Conservation (phyloP, 75 land plant genomes). For the Cunninghamia lanceolata region DNA sequence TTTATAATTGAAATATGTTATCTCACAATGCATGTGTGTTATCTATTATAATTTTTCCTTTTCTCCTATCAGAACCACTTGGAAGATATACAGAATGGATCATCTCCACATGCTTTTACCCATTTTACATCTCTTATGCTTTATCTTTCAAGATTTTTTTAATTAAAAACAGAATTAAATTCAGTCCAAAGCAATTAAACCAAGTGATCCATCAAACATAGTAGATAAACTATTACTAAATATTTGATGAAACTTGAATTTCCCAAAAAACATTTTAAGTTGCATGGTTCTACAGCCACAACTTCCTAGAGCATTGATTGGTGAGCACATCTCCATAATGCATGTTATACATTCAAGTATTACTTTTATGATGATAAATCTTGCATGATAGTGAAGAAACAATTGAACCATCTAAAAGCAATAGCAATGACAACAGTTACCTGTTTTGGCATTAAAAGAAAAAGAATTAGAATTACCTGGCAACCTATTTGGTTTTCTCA, state of each 20-base stretch:
- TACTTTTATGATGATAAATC: not conserved
- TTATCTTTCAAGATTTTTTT: too few relatives aligned
- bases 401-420: not conserved
- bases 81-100: too few relatives aligned
- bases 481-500: slow-evolving; percentile 72
- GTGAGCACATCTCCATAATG: not conserved
- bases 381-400: not conserved
- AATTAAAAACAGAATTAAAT: too few relatives aligned
- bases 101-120: too few relatives aligned
- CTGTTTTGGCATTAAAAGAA: not conserved
- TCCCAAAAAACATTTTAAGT: too few relatives aligned
- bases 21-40: too few relatives aligned
- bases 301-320: not conserved
- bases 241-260: not conserved
- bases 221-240: not conserved
- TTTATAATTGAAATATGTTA: too few relatives aligned
- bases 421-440: not conserved
- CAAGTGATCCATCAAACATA: not conserved
- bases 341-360: not conserved
- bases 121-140: too few relatives aligned
- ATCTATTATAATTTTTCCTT: too few relatives aligned
- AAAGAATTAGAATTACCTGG: slow-evolving; percentile 46
- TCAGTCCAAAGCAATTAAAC: not conserved
- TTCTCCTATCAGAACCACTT: too few relatives aligned
- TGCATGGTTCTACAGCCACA: too few relatives aligned